Conservation (phyloP, 108 stramenopile genomes). For the Asterionellopsis glacialis region DNA sequence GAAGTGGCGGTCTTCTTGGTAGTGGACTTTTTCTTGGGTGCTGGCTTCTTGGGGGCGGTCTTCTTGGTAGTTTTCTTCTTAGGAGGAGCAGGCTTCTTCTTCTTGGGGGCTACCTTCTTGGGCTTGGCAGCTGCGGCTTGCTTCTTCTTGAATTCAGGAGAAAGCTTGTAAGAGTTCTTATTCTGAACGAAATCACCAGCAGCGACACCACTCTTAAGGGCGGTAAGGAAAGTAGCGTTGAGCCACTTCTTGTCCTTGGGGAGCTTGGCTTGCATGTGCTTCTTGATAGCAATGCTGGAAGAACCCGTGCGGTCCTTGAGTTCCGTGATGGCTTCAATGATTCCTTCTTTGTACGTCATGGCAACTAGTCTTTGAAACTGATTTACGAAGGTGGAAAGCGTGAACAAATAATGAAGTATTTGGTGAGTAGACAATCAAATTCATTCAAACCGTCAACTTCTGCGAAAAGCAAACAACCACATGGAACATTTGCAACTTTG, state of each 20-base stretch:
- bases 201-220: constrained; percentile 34
- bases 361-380: background rate
- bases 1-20: constrained; percentile 27
- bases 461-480: no score
- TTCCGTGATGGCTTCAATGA: constrained; percentile 35
- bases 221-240: constrained; percentile 41
- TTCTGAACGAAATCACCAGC: constrained; percentile 34
- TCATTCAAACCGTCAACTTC: no score
- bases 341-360: constrained; percentile 71
- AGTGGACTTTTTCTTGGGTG: constrained; percentile 24
- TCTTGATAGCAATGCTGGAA: constrained; percentile 39
- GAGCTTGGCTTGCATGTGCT: constrained; percentile 39
- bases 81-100: constrained; percentile 26
- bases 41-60: constrained; percentile 33
- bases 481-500: no score
- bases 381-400: no score
- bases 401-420: no score
- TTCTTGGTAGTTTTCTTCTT: constrained; percentile 41
- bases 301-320: constrained; percentile 47
- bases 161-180: constrained; percentile 46
- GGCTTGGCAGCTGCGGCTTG: constrained; percentile 27
- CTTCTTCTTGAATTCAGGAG: constrained; percentile 49
- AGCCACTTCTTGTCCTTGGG: constrained; percentile 64
- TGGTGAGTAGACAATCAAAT: no score
- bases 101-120: constrained; percentile 25